Percentiles rank a stretch among this genome's conserved stretches.
These are phyloP conservation scores for Fusarium ambrosium DNA, from an alignment of 2,329 filamentous ascomycete species.

Conservation along the genomic window DNA sequence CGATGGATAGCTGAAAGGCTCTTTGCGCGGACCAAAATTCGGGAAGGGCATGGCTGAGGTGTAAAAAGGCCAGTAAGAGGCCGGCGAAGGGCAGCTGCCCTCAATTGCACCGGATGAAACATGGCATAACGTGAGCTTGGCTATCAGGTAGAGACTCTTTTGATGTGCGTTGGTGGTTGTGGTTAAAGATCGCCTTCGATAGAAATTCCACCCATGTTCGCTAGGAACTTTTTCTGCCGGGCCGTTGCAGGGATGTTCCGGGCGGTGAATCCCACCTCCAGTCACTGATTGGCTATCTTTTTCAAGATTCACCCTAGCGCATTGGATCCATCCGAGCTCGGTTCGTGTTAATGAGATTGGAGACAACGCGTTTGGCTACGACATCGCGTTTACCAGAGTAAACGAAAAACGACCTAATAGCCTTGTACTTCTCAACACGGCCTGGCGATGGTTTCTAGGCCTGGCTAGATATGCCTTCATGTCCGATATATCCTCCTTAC, in stretches of 20 bases:
- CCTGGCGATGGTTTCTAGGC: conserved; percentile 11
- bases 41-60: conserved; percentile 22
- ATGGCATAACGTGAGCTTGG: conserved; percentile 44
- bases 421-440: conserved; percentile 3
- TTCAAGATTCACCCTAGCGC: conserved; percentile 24
- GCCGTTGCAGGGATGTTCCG: conserved; percentile 16
- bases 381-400: conserved; percentile 38
- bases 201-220: conserved; percentile 30
- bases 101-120: conserved; percentile 43
- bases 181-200: background rate
- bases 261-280: conserved; percentile 38
- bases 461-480: background rate
- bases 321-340: background rate
- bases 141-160: conserved; percentile 7
- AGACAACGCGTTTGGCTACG: conserved; percentile 36
- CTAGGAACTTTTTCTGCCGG: conserved; percentile 48
- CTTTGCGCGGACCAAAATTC: conserved; percentile 44
- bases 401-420: conserved; percentile 21
- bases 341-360: conserved; percentile 28
- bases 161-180: conserved; percentile 6
- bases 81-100: conserved; percentile 38
- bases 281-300: conserved; percentile 22
- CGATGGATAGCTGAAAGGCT: conserved; percentile 76
- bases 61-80: conserved; percentile 27
- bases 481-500: background rate